Percentiles rank a stretch among this genome's conserved stretches.
Evolutionary conservation across 352 stramenopile species (phyloP).

Genomic region (Phytopythium aichiense): DNA sequence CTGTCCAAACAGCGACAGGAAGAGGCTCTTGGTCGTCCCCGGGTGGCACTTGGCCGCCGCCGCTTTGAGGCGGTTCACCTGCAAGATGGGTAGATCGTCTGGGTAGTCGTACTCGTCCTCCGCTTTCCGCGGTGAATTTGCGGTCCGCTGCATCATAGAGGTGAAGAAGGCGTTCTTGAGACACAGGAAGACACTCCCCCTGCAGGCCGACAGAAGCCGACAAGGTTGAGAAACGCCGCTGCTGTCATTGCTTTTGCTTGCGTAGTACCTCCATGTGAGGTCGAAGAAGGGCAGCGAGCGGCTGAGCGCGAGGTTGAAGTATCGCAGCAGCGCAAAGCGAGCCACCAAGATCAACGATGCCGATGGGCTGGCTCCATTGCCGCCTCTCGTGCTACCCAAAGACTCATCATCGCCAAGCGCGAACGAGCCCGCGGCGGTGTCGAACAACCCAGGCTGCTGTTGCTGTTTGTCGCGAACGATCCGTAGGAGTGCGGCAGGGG

Average conservation of each 20-base stretch:
- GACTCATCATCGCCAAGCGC: background rate
- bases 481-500: conserved; percentile 12
- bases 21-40: conserved; percentile 55
- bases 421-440: background rate
- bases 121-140: conserved; percentile 66
- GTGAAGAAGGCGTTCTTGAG: conserved; percentile 82
- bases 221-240: conserved; percentile 26
- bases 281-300: conserved; percentile 74
- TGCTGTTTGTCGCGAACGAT: conserved; percentile 16
- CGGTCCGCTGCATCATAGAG: conserved; percentile 64
- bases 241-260: conserved; percentile 5
- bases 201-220: conserved; percentile 51
- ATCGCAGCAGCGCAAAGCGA: conserved; percentile 63
- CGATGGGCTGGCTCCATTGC: background rate
- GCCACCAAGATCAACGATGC: conserved; percentile 19
- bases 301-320: conserved; percentile 69
- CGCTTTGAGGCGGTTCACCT: conserved; percentile 85
- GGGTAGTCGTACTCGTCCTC: conserved; percentile 93
- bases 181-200: conserved; percentile 64
- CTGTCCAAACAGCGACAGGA: conserved; percentile 81
- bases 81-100: conserved; percentile 79
- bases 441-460: background rate
- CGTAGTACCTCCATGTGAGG: conserved; percentile 75
- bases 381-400: background rate
- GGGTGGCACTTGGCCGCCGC: conserved; percentile 73